Evolutionary conservation across 495 filamentous ascomycete species (phyloP).

Genomic region (Evansstolkia leycettana): DNA sequence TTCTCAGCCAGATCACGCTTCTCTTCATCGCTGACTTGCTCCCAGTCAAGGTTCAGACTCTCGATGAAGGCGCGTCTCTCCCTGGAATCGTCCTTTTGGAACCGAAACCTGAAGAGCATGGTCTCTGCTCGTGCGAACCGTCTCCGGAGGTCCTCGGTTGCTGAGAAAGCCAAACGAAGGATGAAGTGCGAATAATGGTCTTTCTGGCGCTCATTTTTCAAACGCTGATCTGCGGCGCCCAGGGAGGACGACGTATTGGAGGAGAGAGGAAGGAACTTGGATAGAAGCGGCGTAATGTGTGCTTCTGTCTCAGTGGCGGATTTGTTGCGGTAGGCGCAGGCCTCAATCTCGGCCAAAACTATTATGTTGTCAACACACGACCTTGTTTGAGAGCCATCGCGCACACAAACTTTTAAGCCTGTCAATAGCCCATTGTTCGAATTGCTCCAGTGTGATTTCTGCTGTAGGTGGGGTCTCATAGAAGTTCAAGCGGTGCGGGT

Average conservation of each 20-base stretch:
- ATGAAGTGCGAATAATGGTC: constrained; percentile 99
- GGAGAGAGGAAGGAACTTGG: constrained; percentile 76
- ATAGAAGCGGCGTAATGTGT: constrained; percentile 68
- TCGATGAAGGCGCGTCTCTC: constrained; percentile 71
- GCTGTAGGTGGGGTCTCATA: constrained; percentile 80
- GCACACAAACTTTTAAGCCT: constrained; percentile 54
- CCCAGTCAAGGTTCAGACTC: constrained; percentile 67
- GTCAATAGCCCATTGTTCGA: constrained; percentile 99
- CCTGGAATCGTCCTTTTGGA: constrained; percentile 51
- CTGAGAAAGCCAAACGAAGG: constrained; percentile 82
- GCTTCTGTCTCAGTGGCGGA: constrained; percentile 60
- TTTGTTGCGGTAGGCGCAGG: constrained; percentile 90
- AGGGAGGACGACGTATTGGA: constrained; percentile 54
- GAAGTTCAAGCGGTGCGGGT: constrained; percentile 81
- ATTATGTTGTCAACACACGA: constrained; percentile 2
- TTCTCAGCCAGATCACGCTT: constrained; percentile 40
- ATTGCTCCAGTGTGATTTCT: constrained; percentile 93
- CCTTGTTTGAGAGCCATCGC: background rate
- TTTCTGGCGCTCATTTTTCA: constrained; percentile 71
- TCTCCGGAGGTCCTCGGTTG: constrained; percentile 81
- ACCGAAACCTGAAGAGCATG: constrained; percentile 73
- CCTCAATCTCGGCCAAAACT: constrained; percentile 94
- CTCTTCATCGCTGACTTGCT: constrained; percentile 68
- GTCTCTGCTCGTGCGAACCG: constrained; percentile 81
- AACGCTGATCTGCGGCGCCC: constrained; percentile 29